phyloP scores from a whole-genome alignment of 495 filamentous ascomycete species.

The Cryomyces minteri region DNA sequence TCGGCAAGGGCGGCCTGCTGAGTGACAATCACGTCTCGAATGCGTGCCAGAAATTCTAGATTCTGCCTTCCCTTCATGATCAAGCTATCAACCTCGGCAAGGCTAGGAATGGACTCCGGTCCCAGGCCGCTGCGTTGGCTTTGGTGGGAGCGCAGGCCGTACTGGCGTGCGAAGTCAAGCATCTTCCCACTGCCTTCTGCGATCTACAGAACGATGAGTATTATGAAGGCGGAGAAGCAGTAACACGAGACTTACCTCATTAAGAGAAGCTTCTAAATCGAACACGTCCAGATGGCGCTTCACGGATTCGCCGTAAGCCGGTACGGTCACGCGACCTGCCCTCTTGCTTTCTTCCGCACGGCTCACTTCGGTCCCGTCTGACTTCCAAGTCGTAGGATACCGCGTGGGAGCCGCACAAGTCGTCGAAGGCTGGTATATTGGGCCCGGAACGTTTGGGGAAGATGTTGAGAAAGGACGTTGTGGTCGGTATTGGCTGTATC shows the following conservation, averaged over 20 bases:
- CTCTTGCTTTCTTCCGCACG: slow-evolving; percentile 31
- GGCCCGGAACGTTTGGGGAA: slow-evolving; percentile 5
- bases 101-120: slow-evolving; percentile 33
- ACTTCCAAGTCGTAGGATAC: slow-evolving; percentile 14
- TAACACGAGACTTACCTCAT: slow-evolving; percentile 31
- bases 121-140: slow-evolving; percentile 38
- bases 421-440: slow-evolving; percentile 16
- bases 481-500: slow-evolving; percentile 7
- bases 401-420: slow-evolving; percentile 14
- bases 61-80: slow-evolving; percentile 35
- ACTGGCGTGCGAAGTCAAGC: slow-evolving; percentile 37
- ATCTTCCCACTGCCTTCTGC: slow-evolving; percentile 33
- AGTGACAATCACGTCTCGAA: slow-evolving; percentile 41
- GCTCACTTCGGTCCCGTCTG: slow-evolving; percentile 18
- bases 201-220: slow-evolving; percentile 25
- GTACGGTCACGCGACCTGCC: slow-evolving; percentile 9
- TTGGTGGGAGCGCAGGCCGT: slow-evolving; percentile 34
- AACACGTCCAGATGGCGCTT: slow-evolving; percentile 47
- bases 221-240: slow-evolving; percentile 1
- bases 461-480: slow-evolving; percentile 14
- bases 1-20: slow-evolving; percentile 41
- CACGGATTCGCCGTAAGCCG: slow-evolving; percentile 35
- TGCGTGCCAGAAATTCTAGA: slow-evolving; percentile 39
- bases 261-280: slow-evolving; percentile 45
- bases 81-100: slow-evolving; percentile 45